Evolutionary conservation across 768 basidiomycete species (phyloP).

Genomic region (Jaapia argillacea): DNA sequence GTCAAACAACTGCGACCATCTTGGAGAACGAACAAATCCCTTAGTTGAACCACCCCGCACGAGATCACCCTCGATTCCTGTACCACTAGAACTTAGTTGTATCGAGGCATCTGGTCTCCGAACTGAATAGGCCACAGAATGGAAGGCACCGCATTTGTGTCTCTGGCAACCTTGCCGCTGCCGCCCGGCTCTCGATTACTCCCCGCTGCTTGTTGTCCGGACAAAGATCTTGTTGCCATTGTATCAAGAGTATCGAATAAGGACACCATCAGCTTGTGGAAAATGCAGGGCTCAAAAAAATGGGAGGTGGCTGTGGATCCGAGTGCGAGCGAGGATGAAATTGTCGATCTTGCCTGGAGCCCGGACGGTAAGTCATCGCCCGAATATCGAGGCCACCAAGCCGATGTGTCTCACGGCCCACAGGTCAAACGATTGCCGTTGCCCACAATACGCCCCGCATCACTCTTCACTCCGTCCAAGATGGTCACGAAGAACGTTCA

Average conservation of each 20-base stretch:
- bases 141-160: too few relatives aligned
- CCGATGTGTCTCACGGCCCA: too few relatives aligned
- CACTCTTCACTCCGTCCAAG: conserved; percentile 69
- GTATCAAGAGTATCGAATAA: conserved; percentile 57
- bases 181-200: conserved; percentile 50
- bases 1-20: too few relatives aligned
- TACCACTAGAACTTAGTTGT: too few relatives aligned
- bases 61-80: too few relatives aligned
- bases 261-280: conserved; percentile 72
- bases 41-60: too few relatives aligned
- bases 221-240: conserved; percentile 70
- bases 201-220: conserved; percentile 66
- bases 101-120: too few relatives aligned
- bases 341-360: conserved; percentile 67
- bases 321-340: conserved; percentile 35
- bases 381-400: too few relatives aligned
- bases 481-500: conserved; percentile 48
- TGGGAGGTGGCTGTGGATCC: conserved; percentile 67
- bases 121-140: too few relatives aligned
- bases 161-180: conserved; percentile 47
- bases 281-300: conserved; percentile 66
- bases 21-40: too few relatives aligned
- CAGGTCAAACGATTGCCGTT: conserved; percentile 65
- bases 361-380: conserved; percentile 51
- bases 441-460: conserved; percentile 59